Percentiles rank a stretch among this genome's conserved stretches.
These are phyloP conservation scores for Populus ilicifolia DNA, from an alignment of 345 rosid species.

Conservation along the genomic window DNA sequence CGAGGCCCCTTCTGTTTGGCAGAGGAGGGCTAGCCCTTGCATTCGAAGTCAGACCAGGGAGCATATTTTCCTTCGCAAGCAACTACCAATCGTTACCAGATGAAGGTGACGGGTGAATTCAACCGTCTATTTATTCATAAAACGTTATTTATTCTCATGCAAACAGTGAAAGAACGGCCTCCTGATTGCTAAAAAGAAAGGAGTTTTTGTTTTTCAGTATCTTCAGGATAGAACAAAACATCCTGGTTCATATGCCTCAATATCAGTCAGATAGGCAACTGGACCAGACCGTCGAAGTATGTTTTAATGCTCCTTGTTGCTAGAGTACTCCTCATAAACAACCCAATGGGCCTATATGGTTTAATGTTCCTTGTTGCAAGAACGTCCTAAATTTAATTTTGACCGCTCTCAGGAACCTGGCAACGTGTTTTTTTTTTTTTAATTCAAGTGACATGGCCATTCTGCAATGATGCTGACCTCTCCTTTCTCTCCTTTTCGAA, in stretches of 20 bases:
- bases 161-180: no score
- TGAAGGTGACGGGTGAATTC: background rate
- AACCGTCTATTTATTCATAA: no score
- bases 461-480: slow-evolving; percentile 36
- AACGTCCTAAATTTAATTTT: no score
- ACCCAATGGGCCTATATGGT: background rate
- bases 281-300: background rate
- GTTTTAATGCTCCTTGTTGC: no score
- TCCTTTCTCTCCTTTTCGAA: slow-evolving; percentile 37
- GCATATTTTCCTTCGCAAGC: background rate
- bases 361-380: no score
- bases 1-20: background rate
- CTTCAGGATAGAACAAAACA: no score
- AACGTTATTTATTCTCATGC: no score
- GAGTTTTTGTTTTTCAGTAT: no score
- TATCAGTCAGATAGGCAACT: background rate
- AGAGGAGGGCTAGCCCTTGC: background rate
- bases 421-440: no score
- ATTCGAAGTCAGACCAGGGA: background rate
- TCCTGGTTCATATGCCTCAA: background rate
- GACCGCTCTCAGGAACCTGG: no score
- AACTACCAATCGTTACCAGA: background rate
- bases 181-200: background rate
- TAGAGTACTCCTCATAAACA: background rate
- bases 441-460: slow-evolving; percentile 30